phyloP scores from a whole-genome alignment of 768 basidiomycete species.

The Pisolithus sp. region DNA sequence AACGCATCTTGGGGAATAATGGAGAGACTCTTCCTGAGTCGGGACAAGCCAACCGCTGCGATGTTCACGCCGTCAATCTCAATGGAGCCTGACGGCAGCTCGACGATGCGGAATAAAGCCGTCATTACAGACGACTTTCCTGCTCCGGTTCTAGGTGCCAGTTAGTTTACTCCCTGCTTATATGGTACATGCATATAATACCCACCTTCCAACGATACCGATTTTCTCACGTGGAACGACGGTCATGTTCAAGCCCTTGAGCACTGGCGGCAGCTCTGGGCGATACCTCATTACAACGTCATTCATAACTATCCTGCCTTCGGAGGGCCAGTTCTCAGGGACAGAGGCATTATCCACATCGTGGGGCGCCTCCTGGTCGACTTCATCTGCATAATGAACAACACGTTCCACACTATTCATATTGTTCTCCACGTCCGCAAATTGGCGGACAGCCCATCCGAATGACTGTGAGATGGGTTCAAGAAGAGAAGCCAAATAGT shows the following conservation, averaged over 20 bases:
- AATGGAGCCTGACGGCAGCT: constrained; percentile 69
- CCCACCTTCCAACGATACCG: constrained; percentile 72
- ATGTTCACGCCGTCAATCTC: constrained; percentile 80
- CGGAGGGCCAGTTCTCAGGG: constrained; percentile 61
- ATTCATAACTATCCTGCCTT: constrained; percentile 69
- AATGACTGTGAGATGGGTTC: constrained; percentile 39
- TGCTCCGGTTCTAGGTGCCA: constrained; percentile 58
- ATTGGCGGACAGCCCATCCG: constrained; percentile 71
- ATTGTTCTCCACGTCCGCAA: constrained; percentile 85
- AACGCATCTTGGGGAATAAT: constrained; percentile 82
- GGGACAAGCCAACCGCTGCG: constrained; percentile 69
- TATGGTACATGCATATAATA: constrained; percentile 4
- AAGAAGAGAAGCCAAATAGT: constrained; percentile 4
- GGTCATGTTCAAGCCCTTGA: constrained; percentile 74
- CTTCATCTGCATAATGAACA: constrained; percentile 67
- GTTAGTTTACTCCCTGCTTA: not conserved
- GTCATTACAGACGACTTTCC: constrained; percentile 90
- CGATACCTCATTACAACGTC: constrained; percentile 78
- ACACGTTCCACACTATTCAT: constrained; percentile 91
- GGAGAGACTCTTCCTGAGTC: constrained; percentile 59
- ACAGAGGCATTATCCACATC: constrained; percentile 56
- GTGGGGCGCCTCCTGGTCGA: constrained; percentile 80
- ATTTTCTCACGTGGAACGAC: constrained; percentile 81
- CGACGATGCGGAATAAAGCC: constrained; percentile 80
- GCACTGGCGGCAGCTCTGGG: constrained; percentile 79